Evolutionary conservation across 495 filamentous ascomycete species (phyloP), one percentile per base, ranked within the genome.

Genomic region (Rhypophila decipiens): DNA sequence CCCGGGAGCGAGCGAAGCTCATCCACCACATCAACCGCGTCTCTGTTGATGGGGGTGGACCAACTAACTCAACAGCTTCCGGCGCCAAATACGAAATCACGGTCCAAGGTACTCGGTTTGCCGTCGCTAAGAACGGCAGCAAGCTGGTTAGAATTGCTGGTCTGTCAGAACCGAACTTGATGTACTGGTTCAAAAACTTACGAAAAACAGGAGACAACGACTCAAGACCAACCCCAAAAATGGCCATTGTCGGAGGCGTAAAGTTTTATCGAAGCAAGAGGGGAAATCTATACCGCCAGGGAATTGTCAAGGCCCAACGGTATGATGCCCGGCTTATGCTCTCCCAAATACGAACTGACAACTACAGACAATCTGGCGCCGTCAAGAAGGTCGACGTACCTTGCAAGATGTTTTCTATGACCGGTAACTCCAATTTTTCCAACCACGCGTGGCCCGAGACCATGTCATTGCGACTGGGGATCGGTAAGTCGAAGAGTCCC

Each of bases 391-490:
- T 83, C 55, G 67, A 82, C 68, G 80, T 88, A 56, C 86, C 80
- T 41, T 97, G 91, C 82, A 89, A 86, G 67, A 78, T 80, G 64
- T 97, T 95, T 62, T 84, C 88, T 67, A 85, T 80, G 71, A 93
- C 88, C 70, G 91, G 91, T 97, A 97, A 64, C 59, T 56, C 46
- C 50, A 51, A 49, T 50, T 72, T 78, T 65, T 69, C 66, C 59
- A 67, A 54, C 50, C 65, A 51, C 58, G 55, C 52, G 55, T 63
- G 44, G 58, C 56, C 51, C 49, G 47, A 47, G 46, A 53, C 56
- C 46, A 49, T 17, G 36, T 51, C 50, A 40, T 34, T 20, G 35
- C 22, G 53, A 47, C 52, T 49, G 55, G 50, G 52, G 44, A 50
- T 55, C 51, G 55, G 55, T 64, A 61, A 51, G 53, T 48, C 38